Percentiles rank a stretch among this genome's conserved stretches.
phyloP scores from a whole-genome alignment of 2,329 filamentous ascomycete genomes.

The Aspergillus versicolor region DNA sequence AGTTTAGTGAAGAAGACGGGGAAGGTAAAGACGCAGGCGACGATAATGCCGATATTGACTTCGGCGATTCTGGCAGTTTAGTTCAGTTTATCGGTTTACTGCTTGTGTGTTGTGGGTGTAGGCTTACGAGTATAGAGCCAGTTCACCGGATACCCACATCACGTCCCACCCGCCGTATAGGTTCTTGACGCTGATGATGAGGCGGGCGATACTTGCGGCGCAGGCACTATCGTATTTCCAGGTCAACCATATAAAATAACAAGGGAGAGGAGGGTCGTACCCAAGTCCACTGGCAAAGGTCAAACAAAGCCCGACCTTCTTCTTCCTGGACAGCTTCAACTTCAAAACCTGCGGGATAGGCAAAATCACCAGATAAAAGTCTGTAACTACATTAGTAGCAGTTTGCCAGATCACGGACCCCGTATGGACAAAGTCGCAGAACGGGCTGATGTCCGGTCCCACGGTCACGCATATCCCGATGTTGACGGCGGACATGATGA shows the following conservation, averaged over 20 bases:
- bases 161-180: neutral
- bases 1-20: neutral
- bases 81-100: too few species aligned
- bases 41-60: constrained; percentile 4
- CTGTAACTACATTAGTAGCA: constrained; percentile 1
- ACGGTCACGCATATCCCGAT: neutral
- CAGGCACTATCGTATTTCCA: neutral
- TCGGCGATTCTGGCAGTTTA: neutral
- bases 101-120: too few species aligned
- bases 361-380: constrained; percentile 4
- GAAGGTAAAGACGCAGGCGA: constrained; percentile 1
- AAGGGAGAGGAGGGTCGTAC: neutral
- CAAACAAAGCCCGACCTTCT: neutral
- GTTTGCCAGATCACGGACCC: neutral
- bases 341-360: neutral
- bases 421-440: neutral
- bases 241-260: too few species aligned
- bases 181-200: neutral
- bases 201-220: neutral
- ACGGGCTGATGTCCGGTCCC: neutral
- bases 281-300: neutral
- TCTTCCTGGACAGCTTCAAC: neutral
- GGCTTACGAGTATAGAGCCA: constrained; percentile 1
- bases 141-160: neutral
- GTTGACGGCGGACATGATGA: neutral